These are phyloP conservation scores for Trichosanthes cucumerina DNA, from an alignment of 306 rosid species.

Conservation along the genomic window DNA sequence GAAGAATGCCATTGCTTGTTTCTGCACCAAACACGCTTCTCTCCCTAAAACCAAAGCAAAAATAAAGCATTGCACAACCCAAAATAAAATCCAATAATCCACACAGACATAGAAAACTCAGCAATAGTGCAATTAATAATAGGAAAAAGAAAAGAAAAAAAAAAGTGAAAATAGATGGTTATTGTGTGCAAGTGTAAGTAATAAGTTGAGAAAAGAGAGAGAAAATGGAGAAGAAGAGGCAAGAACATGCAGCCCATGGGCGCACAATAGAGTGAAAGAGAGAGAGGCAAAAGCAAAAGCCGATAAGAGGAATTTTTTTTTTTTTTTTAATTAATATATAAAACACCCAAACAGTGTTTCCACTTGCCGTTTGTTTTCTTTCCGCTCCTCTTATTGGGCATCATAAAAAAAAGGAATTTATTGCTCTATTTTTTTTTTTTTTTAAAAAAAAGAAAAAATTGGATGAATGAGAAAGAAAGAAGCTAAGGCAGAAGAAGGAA, in stretches of 20 bases:
- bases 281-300: conserved; percentile 11
- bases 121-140: neutral
- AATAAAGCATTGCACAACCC: conserved; percentile 14
- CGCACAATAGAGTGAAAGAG: conserved; percentile 18
- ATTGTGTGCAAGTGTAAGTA: too few species aligned
- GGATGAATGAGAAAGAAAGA: too few species aligned
- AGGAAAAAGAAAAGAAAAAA: neutral
- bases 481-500: too few species aligned
- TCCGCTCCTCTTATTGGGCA: neutral
- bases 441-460: too few species aligned
- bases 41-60: conserved; percentile 28
- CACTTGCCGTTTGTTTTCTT: conserved; percentile 30
- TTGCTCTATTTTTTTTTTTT: neutral
- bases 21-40: conserved; percentile 30
- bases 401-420: neutral
- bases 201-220: conserved; percentile 8
- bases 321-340: neutral
- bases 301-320: conserved; percentile 5
- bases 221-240: conserved; percentile 12
- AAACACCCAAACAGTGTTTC: conserved; percentile 40
- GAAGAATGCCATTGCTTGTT: conserved; percentile 19
- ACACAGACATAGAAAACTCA: neutral
- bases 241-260: conserved; percentile 61
- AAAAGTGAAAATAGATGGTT: neutral
- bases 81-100: conserved; percentile 12